Conservation (phyloP, 73 alveolate species). For the Paramecium tetraurelia region DNA sequence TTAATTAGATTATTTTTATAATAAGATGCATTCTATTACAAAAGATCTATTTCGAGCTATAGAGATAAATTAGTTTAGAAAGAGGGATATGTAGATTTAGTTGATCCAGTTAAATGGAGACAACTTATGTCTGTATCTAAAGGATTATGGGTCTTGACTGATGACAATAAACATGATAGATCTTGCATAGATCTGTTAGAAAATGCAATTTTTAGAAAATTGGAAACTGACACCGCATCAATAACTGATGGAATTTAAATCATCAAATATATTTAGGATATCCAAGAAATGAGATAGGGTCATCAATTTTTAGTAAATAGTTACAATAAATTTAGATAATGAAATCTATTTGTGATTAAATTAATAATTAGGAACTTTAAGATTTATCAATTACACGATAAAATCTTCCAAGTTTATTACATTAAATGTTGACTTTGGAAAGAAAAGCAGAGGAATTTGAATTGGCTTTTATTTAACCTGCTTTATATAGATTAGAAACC, state of each 20-base stretch:
- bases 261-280: background rate
- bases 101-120: slow-evolving; percentile 1
- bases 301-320: background rate
- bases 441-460: background rate
- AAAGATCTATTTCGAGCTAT: background rate
- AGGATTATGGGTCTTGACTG: background rate
- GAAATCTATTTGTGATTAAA: slow-evolving; percentile 1
- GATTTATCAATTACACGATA: background rate
- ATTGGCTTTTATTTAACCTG: background rate
- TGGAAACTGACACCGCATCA: background rate
- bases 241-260: background rate
- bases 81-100: background rate
- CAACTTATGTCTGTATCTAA: background rate
- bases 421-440: background rate
- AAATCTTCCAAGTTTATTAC: background rate
- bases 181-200: background rate
- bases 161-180: background rate
- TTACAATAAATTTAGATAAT: background rate
- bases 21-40: background rate
- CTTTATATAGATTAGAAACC: background rate
- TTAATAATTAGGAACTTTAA: background rate
- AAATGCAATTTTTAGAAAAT: background rate
- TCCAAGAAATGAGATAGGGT: background rate
- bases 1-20: background rate
- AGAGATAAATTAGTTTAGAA: slow-evolving; percentile 1